Conservation (phyloP, 2,329 filamentous ascomycete genomes). For the Aspergillaceae sp. region DNA sequence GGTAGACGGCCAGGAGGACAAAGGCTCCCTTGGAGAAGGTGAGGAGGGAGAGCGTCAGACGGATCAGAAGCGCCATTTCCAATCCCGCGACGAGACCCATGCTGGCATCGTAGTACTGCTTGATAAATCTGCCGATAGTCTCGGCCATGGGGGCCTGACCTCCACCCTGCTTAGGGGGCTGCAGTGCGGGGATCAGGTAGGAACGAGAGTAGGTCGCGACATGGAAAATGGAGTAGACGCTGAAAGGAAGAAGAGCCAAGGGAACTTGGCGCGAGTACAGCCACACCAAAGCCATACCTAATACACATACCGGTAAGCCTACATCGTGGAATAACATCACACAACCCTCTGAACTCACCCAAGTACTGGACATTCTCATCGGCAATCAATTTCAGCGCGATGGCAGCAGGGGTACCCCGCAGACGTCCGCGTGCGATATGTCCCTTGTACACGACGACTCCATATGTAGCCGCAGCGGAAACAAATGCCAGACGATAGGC, state of each 20-base stretch:
- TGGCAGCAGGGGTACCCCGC: slow-evolving; percentile 54
- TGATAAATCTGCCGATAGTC: slow-evolving; percentile 84
- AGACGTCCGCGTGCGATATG: slow-evolving; percentile 76
- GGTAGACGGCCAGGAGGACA: slow-evolving; percentile 79
- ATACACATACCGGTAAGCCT: slow-evolving; percentile 3
- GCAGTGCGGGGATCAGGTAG: slow-evolving; percentile 81
- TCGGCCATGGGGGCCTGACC: slow-evolving; percentile 61
- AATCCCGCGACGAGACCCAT: slow-evolving; percentile 88
- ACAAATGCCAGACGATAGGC: slow-evolving; percentile 87
- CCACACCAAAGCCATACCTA: slow-evolving; percentile 92
- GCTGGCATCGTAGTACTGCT: slow-evolving; percentile 92
- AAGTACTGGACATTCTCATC: slow-evolving; percentile 99
- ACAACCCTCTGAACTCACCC: slow-evolving; percentile 48
- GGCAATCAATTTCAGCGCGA: slow-evolving; percentile 57
- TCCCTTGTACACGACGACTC: slow-evolving; percentile 98
- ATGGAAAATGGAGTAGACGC: slow-evolving; percentile 97
- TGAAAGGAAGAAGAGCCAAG: slow-evolving; percentile 84
- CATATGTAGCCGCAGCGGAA: slow-evolving; percentile 83
- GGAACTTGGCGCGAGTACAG: slow-evolving; percentile 83
- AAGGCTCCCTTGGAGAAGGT: slow-evolving; percentile 86
- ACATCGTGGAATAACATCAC: too few species aligned
- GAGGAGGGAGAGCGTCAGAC: slow-evolving; percentile 69
- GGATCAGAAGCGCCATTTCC: slow-evolving; percentile 80
- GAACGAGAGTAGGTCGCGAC: slow-evolving; percentile 92
- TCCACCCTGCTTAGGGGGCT: slow-evolving; percentile 49